Conservation (phyloP, 108 stramenopile species). For the Asterionellopsis glacialis region DNA sequence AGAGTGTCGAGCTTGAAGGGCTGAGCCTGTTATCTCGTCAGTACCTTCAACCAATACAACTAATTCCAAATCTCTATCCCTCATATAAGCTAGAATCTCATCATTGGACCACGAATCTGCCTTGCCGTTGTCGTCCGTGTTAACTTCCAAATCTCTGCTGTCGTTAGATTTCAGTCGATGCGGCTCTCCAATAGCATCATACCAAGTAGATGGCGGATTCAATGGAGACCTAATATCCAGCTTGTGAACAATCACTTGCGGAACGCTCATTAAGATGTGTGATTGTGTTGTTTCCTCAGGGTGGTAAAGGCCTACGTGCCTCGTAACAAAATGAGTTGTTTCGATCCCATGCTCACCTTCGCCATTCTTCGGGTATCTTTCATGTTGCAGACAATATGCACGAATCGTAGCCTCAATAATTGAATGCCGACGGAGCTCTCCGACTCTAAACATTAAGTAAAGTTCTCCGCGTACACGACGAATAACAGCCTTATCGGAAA, state of each 20-base stretch:
- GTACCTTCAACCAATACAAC: conserved; percentile 95
- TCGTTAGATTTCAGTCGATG: conserved; percentile 17
- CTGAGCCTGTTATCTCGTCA: conserved; percentile 83
- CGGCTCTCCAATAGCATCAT: conserved; percentile 48
- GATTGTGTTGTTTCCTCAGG: conserved; percentile 50
- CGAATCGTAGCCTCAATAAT: conserved; percentile 90
- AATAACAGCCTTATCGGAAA: conserved; percentile 85
- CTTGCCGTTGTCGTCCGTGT: background rate
- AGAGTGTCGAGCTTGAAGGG: conserved; percentile 90
- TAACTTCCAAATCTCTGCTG: background rate
- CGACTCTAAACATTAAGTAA: conserved; percentile 93
- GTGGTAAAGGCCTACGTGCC: conserved; percentile 60
- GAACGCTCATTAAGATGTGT: conserved; percentile 89
- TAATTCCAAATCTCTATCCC: conserved; percentile 88
- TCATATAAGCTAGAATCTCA: conserved; percentile 62
- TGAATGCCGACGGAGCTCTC: conserved; percentile 88
- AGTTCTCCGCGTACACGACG: conserved; percentile 67
- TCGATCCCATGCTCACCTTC: conserved; percentile 17
- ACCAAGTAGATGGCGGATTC: conserved; percentile 66
- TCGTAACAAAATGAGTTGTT: conserved; percentile 70
- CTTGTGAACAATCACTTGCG: conserved; percentile 91
- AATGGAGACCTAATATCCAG: conserved; percentile 85
- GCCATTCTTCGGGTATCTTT: conserved; percentile 34
- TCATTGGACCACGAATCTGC: conserved; percentile 25
- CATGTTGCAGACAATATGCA: conserved; percentile 85